phyloP scores from a whole-genome alignment of 2,329 filamentous ascomycete genomes.

The Zymoseptoria brevis region DNA sequence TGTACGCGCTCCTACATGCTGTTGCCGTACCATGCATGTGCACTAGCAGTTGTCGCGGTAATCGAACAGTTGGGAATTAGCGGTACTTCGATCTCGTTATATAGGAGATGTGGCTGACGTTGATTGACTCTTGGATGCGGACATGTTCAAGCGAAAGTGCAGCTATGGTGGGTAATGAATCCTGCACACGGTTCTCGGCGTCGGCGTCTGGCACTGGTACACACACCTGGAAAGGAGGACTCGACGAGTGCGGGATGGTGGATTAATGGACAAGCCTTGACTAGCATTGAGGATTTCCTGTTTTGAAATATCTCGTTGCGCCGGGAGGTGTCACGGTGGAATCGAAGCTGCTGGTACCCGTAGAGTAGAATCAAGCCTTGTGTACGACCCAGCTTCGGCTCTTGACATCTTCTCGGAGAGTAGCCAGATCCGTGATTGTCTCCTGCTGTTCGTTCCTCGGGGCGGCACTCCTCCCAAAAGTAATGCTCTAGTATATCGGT shows the following conservation, averaged over 20 bases:
- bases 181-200: not conserved
- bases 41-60: not conserved
- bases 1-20: not conserved
- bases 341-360: too few species aligned
- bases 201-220: not conserved
- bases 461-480: constrained; percentile 84
- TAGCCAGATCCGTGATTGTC: constrained; percentile 44
- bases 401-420: too few species aligned
- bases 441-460: constrained; percentile 65
- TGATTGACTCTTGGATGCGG: constrained; percentile 12
- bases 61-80: constrained; percentile 1
- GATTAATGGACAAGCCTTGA: too few species aligned
- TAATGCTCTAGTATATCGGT: constrained; percentile 74
- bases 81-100: too few species aligned
- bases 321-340: too few species aligned
- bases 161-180: constrained; percentile 10
- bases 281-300: too few species aligned
- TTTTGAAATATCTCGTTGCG: not conserved
- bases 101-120: too few species aligned
- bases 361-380: not conserved
- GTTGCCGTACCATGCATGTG: not conserved
- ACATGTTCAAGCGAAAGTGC: constrained; percentile 3
- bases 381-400: too few species aligned
- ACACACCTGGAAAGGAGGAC: too few species aligned
- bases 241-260: too few species aligned